Evolutionary conservation across 2,329 filamentous ascomycete genomes (phyloP).

Genomic region (Scytalidium sp.): DNA sequence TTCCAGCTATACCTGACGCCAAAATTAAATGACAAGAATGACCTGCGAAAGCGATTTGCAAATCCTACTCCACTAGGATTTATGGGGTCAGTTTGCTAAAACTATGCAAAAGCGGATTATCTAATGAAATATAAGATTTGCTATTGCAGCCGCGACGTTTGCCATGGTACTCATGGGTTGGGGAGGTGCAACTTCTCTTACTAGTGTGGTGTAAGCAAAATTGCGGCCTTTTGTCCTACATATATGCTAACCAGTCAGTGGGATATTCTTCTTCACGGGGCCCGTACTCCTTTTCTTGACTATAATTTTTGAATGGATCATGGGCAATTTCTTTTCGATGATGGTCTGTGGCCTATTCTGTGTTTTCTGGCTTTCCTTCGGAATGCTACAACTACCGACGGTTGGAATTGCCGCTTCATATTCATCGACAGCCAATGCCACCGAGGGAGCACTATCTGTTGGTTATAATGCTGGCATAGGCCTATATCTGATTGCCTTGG

Average conservation of each 20-base stretch:
- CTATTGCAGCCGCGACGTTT: conserved; percentile 27
- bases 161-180: conserved; percentile 17
- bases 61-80: conserved; percentile 20
- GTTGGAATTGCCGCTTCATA: conserved; percentile 43
- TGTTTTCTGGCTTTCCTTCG: conserved; percentile 49
- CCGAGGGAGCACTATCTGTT: conserved; percentile 37
- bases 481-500: conserved; percentile 50
- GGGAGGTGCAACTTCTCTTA: conserved; percentile 17
- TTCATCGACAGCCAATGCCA: conserved; percentile 34
- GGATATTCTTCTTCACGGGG: conserved; percentile 29
- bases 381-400: conserved; percentile 46
- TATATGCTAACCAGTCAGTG: conserved; percentile 7
- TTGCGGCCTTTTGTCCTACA: not conserved
- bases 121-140: too few species aligned
- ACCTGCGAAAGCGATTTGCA: conserved; percentile 18
- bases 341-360: conserved; percentile 49
- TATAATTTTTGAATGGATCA: conserved; percentile 51
- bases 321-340: conserved; percentile 50
- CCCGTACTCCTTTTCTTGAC: conserved; percentile 44
- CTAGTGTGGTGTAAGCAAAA: conserved; percentile 15
- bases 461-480: conserved; percentile 47
- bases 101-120: too few species aligned
- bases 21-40: conserved; percentile 11
- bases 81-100: too few species aligned
- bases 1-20: conserved; percentile 21